Evolutionary conservation across 805 yeast genomes (phyloP).

Genomic region (Tetrapisispora pingtungensis): DNA sequence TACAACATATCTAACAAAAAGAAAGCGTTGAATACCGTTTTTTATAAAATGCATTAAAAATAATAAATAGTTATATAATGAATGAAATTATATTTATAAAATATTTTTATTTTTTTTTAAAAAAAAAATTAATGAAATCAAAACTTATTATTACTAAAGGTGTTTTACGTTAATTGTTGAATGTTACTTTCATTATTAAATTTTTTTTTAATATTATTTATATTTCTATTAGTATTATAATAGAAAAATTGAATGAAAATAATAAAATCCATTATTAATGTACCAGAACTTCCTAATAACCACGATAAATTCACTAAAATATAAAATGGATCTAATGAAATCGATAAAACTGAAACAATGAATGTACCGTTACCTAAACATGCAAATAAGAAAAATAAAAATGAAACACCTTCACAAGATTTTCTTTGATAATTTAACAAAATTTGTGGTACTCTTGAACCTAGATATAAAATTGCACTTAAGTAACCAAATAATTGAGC

Average conservation of each 20-base stretch:
- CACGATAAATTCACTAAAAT: slow-evolving; percentile 78
- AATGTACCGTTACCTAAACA: slow-evolving; percentile 89
- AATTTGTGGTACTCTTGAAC: slow-evolving; percentile 90
- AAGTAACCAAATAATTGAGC: slow-evolving; percentile 84
- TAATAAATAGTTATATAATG: background rate
- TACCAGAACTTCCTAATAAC: slow-evolving; percentile 87
- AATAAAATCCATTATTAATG: slow-evolving; percentile 70
- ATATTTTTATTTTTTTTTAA: background rate
- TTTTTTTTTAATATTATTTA: background rate
- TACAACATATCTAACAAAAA: too few relatives aligned
- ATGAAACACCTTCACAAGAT: slow-evolving; percentile 91
- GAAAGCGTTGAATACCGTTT: too few relatives aligned
- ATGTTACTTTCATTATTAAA: background rate
- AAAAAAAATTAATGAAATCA: background rate
- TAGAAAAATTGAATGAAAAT: slow-evolving; percentile 80
- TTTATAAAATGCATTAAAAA: background rate
- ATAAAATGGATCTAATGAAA: slow-evolving; percentile 60
- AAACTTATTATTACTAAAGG: background rate
- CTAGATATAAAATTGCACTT: slow-evolving; percentile 66
- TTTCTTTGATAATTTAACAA: slow-evolving; percentile 74
- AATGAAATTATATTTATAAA: background rate
- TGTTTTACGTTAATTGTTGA: background rate
- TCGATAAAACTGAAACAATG: slow-evolving; percentile 72
- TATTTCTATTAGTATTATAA: slow-evolving; percentile 33
- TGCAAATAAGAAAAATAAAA: slow-evolving; percentile 88